A percentile compares a stretch with the other conserved stretches of the same genome.
Conservation (phyloP, 208 protist genomes). For the Naegleria fowleri region DNA sequence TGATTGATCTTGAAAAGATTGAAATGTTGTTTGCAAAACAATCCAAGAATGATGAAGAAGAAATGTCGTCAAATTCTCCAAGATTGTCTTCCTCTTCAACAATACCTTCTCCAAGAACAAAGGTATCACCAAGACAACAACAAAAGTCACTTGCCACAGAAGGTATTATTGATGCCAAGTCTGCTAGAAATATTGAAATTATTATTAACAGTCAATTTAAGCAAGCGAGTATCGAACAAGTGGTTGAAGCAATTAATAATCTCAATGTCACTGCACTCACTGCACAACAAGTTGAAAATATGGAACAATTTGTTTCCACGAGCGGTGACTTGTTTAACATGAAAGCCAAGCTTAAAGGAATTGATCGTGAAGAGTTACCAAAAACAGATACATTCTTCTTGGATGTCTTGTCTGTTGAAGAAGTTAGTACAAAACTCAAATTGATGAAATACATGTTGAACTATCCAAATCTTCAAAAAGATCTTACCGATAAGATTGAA, state of each 20-base stretch:
- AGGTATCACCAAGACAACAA: neutral
- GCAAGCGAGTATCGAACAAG: neutral
- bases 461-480: neutral
- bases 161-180: neutral
- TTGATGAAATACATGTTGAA: neutral
- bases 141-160: neutral
- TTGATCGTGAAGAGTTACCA: neutral
- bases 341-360: neutral
- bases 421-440: neutral
- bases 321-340: neutral
- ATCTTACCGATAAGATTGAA: neutral
- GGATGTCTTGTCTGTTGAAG: neutral
- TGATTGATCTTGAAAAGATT: neutral
- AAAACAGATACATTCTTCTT: neutral
- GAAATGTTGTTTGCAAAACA: neutral
- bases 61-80: neutral
- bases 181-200: conserved; percentile 15
- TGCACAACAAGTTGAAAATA: neutral
- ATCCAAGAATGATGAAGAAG: neutral
- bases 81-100: neutral
- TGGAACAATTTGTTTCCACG: neutral
- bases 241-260: neutral
- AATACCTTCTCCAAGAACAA: neutral
- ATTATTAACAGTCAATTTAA: conserved; percentile 19
- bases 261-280: neutral